Base-by-base conservation (phyloP, 2,329 filamentous ascomycete species). In the Meredithiella fracta region DNA sequence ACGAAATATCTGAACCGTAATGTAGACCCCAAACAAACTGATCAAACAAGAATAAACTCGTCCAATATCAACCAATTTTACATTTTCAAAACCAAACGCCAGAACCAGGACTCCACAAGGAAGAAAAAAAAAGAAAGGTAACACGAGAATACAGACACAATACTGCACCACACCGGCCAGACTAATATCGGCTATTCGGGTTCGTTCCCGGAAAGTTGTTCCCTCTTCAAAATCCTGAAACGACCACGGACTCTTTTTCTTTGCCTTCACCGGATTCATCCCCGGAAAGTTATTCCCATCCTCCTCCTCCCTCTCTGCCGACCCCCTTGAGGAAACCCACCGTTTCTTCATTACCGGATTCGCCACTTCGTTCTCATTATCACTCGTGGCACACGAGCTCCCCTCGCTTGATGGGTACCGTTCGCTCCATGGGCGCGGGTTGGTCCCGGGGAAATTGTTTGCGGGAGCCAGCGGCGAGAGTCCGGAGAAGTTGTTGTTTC, bases 231-330 rank as follows among this genome's bases (percentile, higher is more conserved):
- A 51, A 5, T 56, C 42, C 6, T 37, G 22, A 15, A 51, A 51
- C n/a, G 44, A 51, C 54, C 51, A 56, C 5, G 49, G 22, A 11
- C 54, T 34, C 26, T 51, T 47, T 26, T 57, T 53, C 37, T 31
- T 26, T 1, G 50, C 3, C 44, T 49, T 52, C 31, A 5, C 17
- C 11, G 59, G 59, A 17, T 58, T 59, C 15, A 51, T 44, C 3
- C 59, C 59, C 2, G 59, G 57, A 15, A 60, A 60, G 53, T 60
- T 60, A 47, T 60, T 60, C 3, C 52, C 52, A 11, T 54, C 15
- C 40, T 59, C 57, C 31, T 53, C 57, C n/a, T 58, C 52, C 3
- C 47, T 14, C 34, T 29, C 47, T 7, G 20, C n/a, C 49, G 40
- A 14, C 44, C 20, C 44, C 8, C 23, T 23, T 20, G 37, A 23